Evolutionary conservation across 2,329 filamentous ascomycete genomes (phyloP).

Genomic region (Mollisia scopiformis): DNA sequence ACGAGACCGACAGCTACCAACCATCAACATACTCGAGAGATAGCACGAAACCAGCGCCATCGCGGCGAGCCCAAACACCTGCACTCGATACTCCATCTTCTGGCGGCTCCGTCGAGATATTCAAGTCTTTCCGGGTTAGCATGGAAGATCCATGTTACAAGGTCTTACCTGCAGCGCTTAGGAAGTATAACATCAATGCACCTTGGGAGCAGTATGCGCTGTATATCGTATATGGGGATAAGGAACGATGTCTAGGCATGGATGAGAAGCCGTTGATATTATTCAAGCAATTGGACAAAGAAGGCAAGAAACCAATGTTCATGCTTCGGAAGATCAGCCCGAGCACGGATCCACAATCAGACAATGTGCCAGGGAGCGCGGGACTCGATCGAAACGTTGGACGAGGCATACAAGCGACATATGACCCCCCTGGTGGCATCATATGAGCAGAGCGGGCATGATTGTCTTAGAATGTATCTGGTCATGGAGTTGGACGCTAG

Average conservation of each 20-base stretch:
- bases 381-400: conserved; percentile 30
- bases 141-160: conserved; percentile 99
- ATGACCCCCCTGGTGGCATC: conserved; percentile 38
- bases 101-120: conserved; percentile 80
- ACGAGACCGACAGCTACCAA: conserved; percentile 42
- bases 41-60: conserved; percentile 39
- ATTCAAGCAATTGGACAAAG: conserved; percentile 96
- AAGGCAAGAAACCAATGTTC: conserved; percentile 99
- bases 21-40: conserved; percentile 35
- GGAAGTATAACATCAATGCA: conserved; percentile 98
- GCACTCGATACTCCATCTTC: conserved; percentile 61
- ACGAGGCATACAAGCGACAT: conserved; percentile 24
- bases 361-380: conserved; percentile 42
- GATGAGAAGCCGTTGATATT: conserved; percentile 94
- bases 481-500: conserved; percentile 14
- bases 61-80: conserved; percentile 64
- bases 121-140: conserved; percentile 97
- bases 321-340: conserved; percentile 69
- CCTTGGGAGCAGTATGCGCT: conserved; percentile 97
- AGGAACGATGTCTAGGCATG: conserved; percentile 88
- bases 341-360: conserved; percentile 44
- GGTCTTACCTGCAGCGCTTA: conserved; percentile 90
- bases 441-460: conserved; percentile 31
- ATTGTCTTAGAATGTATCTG: neutral
- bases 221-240: conserved; percentile 98